phyloP scores from a whole-genome alignment of 805 yeast species.

The Blastobotrys peoriensis region DNA sequence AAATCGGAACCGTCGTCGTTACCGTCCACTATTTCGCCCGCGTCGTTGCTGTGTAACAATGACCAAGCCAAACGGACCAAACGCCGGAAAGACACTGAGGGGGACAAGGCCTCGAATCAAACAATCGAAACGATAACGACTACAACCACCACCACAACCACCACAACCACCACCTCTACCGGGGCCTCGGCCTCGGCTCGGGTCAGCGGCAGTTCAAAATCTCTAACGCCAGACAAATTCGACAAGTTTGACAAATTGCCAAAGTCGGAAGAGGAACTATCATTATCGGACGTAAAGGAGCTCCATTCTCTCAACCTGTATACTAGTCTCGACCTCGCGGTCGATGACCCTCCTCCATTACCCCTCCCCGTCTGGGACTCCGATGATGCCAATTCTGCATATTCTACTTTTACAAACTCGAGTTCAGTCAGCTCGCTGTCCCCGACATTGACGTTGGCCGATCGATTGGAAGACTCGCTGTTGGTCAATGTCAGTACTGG shows the following conservation, averaged over 20 bases:
- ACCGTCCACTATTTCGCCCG: not conserved
- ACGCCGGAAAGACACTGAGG: not conserved
- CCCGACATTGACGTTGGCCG: not conserved
- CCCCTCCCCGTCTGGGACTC: not conserved
- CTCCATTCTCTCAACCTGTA: not conserved
- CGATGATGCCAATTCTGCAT: not conserved
- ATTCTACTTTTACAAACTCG: not conserved
- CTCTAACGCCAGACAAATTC: not conserved
- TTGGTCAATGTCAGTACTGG: not conserved
- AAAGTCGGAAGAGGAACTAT: not conserved
- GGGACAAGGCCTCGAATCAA: no score
- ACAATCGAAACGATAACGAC: no score
- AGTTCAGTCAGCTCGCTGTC: not conserved
- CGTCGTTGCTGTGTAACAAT: not conserved
- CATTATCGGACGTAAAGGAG: not conserved
- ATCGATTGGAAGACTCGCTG: not conserved
- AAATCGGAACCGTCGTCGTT: not conserved
- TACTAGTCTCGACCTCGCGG: not conserved
- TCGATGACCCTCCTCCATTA: not conserved
- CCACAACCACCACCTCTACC: not conserved
- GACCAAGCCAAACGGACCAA: not conserved
- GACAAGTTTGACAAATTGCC: not conserved
- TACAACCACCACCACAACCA: not conserved
- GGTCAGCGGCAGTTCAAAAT: not conserved
- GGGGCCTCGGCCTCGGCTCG: not conserved